Evolutionary conservation across 2,329 filamentous ascomycete genomes (phyloP), one percentile per base, ranked within the genome.

Genomic region (Sporothrix mexicana): DNA sequence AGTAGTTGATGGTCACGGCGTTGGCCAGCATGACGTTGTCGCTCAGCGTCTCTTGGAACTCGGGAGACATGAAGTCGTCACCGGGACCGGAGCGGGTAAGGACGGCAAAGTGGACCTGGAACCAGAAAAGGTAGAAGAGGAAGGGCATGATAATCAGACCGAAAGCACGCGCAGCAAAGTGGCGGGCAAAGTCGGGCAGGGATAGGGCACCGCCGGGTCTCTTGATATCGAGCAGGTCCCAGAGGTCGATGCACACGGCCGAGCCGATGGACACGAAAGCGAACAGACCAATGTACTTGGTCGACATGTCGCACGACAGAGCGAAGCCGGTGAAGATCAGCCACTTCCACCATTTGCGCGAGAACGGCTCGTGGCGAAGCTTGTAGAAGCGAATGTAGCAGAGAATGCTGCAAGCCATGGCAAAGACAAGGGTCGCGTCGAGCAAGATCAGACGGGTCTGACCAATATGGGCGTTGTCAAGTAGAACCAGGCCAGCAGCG

Each of bases 271-370:
- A 97, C 82, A 98, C 91, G 83, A 99, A 99, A 79, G 95, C 97
- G 83, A 99, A 99, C 53, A 93, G 87, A 78, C 96, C 96, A 73
- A 99, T 95, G 77, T 99, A 99, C 85, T 99, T 99, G 81, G 93
- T 97, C 72, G 96, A 98, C 78, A 99, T 98, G 80, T 98, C 96
- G 81, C 95, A 98, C 80, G 95, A 98, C 80, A 99, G 88, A 74
- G 92, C 92, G 80, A 99, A 95, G 74, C 96, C 96, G 8, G 96
- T 99, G 78, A 98, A 84, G 75, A 99, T 90, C 74, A 99, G 88
- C 96, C 96, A 99, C 83, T 99, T 99, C 96, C 96, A 99, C 96
- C 96, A 99, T 84, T 99, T 98, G 75, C 94, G 90, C 74, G 92
- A 90, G 81, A 99, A 99, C 2, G 96, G 88, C 76, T 91, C 88